Base-by-base conservation (phyloP, 306 rosid species). In the Rubus idaeus region DNA sequence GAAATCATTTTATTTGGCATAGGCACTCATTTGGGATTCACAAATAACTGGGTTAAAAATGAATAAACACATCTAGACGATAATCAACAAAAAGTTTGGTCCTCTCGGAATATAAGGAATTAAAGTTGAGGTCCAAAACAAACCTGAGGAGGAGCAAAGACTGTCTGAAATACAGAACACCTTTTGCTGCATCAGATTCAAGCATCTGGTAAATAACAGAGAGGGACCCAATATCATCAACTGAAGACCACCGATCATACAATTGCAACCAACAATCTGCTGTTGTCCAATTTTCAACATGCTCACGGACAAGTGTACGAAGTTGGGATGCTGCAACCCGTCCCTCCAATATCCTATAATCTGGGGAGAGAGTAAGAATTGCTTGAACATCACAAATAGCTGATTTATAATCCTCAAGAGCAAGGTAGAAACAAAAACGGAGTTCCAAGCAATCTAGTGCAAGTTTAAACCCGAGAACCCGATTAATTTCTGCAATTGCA, bases 131-230 rank as follows among this genome's bases (percentile, higher is more conserved):
- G 77, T 74, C 55, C 70, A 64, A 42, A 47, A 64, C 81, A 74
- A 83, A 91, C 98, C 98, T 87, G 67, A 93, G 96, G 75, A 93
- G 98, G 83, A 93, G 98, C 92, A 91, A 83, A 42, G 98, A 93
- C 91, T 88, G 98, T 78, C 98, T 93, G 83, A 93, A 93, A 83
- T 89, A 91, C 64, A 93, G 85, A 77, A 93, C 96, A 55, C 98
- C 93, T 83, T 93, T 91, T 46, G 92, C 88, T 5, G 88, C 88
- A 83, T 93, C 98, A 72, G 93, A 90, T 88, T 93, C 97, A 41
- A 93, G 98, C 98, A 93, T 93, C 85, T 90, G 98, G 77, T 87
- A 89, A 77, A 93, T 93, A 68, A 93, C 97, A 47, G 98, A 91
- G 47, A 93, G 90, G 62, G 98, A 93, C 52, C 96, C 97, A 35